Evolutionary conservation across 805 yeast genomes (phyloP), one percentile per base, ranked within the genome.

Genomic region (Cyberlindnera mrakii): DNA sequence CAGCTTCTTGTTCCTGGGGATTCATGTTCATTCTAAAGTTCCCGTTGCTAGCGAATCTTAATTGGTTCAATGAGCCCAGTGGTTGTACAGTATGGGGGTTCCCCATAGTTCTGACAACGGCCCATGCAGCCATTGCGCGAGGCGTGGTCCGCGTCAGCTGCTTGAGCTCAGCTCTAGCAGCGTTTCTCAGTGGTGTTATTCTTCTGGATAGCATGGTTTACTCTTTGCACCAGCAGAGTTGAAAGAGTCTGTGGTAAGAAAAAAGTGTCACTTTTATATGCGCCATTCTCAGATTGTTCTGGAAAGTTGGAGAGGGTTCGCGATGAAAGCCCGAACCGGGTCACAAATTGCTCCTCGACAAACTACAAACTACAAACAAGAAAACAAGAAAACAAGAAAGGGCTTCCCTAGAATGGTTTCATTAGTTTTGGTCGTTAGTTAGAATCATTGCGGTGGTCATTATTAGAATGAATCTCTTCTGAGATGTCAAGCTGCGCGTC

Each of bases 1-100:
- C 54, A 54, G 71, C 52, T 59, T 71, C 72, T 54, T 68, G 54
- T 53, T 67, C 49, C 20, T 43, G 75, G 54, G 67, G 71, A 40
- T 69, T 65, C 69, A 70, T 67, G 37, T 54, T 56, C 62, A 58
- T 58, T 38, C 49, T 49, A 40, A 54, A 57, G 33, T 37, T 37
- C 10, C 39, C 39, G 18, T 29, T 29, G 16, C 39, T 37, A n/a
- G 39, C 39, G 23, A 37, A 37, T 30, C 39, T 37, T n/a, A 37
- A 13, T 29, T 29, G 38, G 6, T 6, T 11, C 13, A 23, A 10
- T 14, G 31, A 18, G 23, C 30, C 38, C 38, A 35, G 10, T 3
- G 13, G 38, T 13, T 20, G 37, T 11, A 15, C 25, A 18, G 27
- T 9, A 23, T 6, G 27, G 8, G 27, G 27, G 11, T 23, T 23